Base-by-base conservation (phyloP, 2,329 filamentous ascomycete genomes). In the Phyllosticta citriasiana region DNA sequence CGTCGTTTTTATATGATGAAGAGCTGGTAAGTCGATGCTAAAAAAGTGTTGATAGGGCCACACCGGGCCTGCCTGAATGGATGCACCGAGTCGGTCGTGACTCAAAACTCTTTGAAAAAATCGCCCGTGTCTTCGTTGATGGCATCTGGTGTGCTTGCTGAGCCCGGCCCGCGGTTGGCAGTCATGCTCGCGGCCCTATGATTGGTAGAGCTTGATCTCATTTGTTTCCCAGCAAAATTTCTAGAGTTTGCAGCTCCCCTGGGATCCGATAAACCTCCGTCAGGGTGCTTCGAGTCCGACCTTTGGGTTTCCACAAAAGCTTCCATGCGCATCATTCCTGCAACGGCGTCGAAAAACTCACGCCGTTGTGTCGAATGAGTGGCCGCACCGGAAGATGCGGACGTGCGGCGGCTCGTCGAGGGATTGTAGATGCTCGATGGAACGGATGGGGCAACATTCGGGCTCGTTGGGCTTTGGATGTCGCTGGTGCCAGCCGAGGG, bases 241-340 rank as follows among this genome's bases (percentile, higher is more conserved):
- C 40, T 19, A 3, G 40, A n/a, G 40, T n/a, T 47, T 2, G 40
- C 40, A 7, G 40, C 16, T 47, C 6, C 14, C 4, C 40, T 47
- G 14, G n/a, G n/a, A n/a, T 47, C 40, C 16, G 40, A 19, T 16
- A n/a, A 47, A 1, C 40, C 40, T 7, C 40, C n/a, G 4, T 47
- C 40, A n/a, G 40, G 19, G 16, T 47, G 40, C n/a, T 47, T 47
- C 14, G 40, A 47, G 14, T n/a, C 40, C 1, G 16, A n/a, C 14
- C 40, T 47, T 16, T 47, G 40, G 4, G 40, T 47, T 19, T 85
- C 83, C 66, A 99, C 95, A 72, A 97, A 99, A 0, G 94, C 94
- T 73, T 97, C 93, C 93, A 99, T 97, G 27, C 94, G 85, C 55
- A 97, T 85, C 1, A 92, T 97, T 1, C 92, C 91, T 62, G 95